Percentiles rank a stretch among this genome's conserved stretches.
These are phyloP conservation scores for Digitaria exilis DNA, from an alignment of 202 grass and related monocot species.

Conservation along the genomic window DNA sequence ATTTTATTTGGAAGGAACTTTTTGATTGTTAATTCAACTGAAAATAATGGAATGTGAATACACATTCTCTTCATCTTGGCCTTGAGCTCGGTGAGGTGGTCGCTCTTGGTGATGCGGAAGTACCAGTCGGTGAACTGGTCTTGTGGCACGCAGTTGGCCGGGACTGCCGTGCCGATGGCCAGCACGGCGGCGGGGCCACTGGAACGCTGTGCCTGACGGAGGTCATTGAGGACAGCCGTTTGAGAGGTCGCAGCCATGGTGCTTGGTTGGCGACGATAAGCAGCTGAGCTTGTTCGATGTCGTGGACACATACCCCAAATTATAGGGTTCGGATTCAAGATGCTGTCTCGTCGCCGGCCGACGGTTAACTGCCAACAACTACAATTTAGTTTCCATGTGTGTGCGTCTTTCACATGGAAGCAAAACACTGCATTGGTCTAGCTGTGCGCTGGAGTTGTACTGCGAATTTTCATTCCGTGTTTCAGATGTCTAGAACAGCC, in stretches of 20 bases:
- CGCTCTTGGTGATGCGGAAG: not conserved
- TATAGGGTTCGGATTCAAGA: no score
- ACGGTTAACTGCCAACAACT: no score
- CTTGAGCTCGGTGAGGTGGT: not conserved
- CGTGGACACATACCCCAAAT: no score
- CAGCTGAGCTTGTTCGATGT: not conserved
- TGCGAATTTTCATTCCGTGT: no score
- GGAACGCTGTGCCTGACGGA: not conserved
- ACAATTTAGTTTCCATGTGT: no score
- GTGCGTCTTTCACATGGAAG: no score
- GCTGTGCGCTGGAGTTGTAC: no score
- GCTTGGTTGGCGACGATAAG: not conserved
- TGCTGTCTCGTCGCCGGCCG: no score
- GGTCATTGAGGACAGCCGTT: not conserved
- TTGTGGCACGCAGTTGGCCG: not conserved
- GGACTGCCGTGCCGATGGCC: not conserved
- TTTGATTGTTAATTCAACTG: no score
- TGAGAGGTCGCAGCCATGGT: not conserved
- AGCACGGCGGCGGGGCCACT: constrained; percentile 2
- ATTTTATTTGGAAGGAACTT: not conserved
- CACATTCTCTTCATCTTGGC: constrained; percentile 1
- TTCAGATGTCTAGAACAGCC: no score
- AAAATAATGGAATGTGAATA: not conserved
- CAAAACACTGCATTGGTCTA: no score
- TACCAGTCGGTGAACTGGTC: constrained; percentile 6